phyloP scores from a whole-genome alignment of 176 grass and related monocot species.

The Zizania latifolia region DNA sequence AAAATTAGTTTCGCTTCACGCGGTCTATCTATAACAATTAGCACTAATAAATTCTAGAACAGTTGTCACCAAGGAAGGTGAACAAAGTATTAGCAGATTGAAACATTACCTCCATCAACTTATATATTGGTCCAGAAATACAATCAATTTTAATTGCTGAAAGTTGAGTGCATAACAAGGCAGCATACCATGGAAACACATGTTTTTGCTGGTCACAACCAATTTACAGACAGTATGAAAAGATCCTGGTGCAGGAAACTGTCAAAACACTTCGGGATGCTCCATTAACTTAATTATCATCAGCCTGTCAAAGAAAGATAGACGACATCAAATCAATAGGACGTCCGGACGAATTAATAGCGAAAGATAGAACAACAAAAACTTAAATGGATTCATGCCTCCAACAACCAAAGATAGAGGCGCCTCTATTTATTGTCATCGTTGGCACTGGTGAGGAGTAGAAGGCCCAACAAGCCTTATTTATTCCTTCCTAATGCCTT shows the following conservation, averaged over 20 bases:
- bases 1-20: neutral
- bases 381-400: constrained; percentile 39
- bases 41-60: neutral
- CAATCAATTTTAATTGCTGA: neutral
- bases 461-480: constrained; percentile 37
- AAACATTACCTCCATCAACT: neutral
- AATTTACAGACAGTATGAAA: neutral
- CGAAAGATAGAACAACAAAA: constrained; percentile 32
- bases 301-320: neutral
- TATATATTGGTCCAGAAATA: neutral
- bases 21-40: neutral
- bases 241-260: neutral
- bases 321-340: constrained; percentile 12
- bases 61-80: neutral
- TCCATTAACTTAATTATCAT: constrained; percentile 1
- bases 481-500: constrained; percentile 35
- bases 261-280: neutral
- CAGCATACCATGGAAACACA: neutral
- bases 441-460: constrained; percentile 43
- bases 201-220: neutral
- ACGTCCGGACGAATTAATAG: constrained; percentile 18
- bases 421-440: constrained; percentile 46
- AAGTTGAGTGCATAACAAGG: neutral
- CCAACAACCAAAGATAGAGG: constrained; percentile 50
- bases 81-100: neutral